These are phyloP conservation scores for Cubamyces lactineus DNA, from an alignment of 768 basidiomycete genomes.

Conservation along the genomic window DNA sequence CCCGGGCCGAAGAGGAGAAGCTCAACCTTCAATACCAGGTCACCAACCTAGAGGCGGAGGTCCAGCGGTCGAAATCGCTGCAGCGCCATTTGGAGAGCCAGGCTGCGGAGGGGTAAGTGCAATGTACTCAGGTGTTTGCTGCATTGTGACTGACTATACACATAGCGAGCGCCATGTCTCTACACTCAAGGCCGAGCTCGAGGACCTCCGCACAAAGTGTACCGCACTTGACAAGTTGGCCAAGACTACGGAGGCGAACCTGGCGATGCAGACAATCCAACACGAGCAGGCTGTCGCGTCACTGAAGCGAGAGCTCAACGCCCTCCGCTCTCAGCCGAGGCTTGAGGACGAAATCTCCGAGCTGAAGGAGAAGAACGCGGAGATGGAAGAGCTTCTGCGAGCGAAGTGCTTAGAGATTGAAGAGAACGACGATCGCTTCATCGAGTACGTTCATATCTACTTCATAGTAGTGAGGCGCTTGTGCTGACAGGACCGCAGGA, in stretches of 20 bases:
- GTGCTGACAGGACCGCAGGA: slow-evolving; percentile 43
- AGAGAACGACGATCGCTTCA: slow-evolving; percentile 79
- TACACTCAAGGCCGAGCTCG: slow-evolving; percentile 52
- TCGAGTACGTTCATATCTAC: slow-evolving; percentile 59
- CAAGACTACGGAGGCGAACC: slow-evolving; percentile 59
- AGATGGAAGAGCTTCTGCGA: slow-evolving; percentile 75
- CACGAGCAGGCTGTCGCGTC: slow-evolving; percentile 65
- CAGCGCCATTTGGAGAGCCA: slow-evolving; percentile 66
- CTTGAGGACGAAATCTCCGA: slow-evolving; percentile 58
- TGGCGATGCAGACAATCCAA: slow-evolving; percentile 65
- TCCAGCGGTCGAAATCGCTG: slow-evolving; percentile 64
- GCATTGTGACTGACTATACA: not conserved
- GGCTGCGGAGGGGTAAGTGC: slow-evolving; percentile 59
- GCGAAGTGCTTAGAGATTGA: slow-evolving; percentile 79
- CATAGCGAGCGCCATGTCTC: slow-evolving; percentile 12
- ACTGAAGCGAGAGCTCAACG: slow-evolving; percentile 58
- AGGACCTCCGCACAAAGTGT: slow-evolving; percentile 33
- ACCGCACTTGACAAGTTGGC: slow-evolving; percentile 40
- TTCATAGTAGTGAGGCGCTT: not conserved
- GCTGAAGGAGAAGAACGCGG: slow-evolving; percentile 68
- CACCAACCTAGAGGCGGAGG: slow-evolving; percentile 64
- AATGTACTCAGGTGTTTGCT: not conserved
- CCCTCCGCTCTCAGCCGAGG: slow-evolving; percentile 55
- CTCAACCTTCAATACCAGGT: slow-evolving; percentile 53
- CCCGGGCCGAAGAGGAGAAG: slow-evolving; percentile 53